These are phyloP conservation scores for Coccomyxa subellipsoidea DNA, from an alignment of 163 green algal species.

Conservation along the genomic window DNA sequence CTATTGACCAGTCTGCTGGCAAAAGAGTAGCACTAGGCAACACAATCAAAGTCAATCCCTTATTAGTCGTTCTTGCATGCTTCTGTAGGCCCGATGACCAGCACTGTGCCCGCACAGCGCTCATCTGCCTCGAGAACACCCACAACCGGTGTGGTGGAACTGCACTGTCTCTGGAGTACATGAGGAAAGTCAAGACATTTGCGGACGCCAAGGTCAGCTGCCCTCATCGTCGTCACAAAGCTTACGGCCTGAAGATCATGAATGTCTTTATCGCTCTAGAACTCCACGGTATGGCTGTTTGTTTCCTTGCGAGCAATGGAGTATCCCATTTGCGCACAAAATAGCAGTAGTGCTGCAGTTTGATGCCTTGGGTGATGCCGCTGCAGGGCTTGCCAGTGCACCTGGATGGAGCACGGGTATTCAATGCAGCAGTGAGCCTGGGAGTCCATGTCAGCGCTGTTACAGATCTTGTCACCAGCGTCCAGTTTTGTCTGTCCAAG, in stretches of 20 bases:
- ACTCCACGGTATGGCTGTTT: too few species aligned
- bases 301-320: too few species aligned
- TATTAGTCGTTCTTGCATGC: not conserved
- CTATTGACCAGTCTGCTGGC: too few species aligned
- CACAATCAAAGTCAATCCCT: too few species aligned
- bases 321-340: too few species aligned
- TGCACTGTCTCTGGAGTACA: conserved; percentile 51
- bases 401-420: conserved; percentile 68
- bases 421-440: conserved; percentile 52
- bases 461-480: conserved; percentile 13
- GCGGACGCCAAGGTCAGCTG: conserved; percentile 7
- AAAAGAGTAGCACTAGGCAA: too few species aligned
- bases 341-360: not conserved
- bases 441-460: conserved; percentile 17
- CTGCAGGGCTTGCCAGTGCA: conserved; percentile 51
- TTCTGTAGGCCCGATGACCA: conserved; percentile 49
- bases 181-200: conserved; percentile 35
- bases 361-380: not conserved
- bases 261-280: too few species aligned
- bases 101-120: conserved; percentile 55
- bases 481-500: conserved; percentile 65
- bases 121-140: conserved; percentile 72
- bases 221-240: not conserved
- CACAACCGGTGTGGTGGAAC: conserved; percentile 68
- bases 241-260: too few species aligned